Base-by-base conservation (phyloP, 108 stramenopile species). In the Tribonema minus region DNA sequence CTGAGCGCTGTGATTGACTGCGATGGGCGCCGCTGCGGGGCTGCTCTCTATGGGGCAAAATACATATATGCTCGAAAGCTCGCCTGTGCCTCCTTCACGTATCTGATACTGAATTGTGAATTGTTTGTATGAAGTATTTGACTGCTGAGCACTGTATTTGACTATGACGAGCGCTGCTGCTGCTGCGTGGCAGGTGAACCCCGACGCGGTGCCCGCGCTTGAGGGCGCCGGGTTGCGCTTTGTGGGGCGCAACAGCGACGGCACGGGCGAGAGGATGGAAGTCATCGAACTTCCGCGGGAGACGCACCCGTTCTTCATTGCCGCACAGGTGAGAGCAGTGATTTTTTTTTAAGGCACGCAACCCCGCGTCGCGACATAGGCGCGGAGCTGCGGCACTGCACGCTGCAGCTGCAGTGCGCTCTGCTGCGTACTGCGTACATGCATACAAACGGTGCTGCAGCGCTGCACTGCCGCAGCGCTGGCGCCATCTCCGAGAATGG, bases 131-230 rank as follows among this genome's bases (percentile, higher is more conserved):
- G n/a, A n/a, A n/a, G n/a, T n/a, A n/a, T n/a, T n/a, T n/a, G n/a
- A n/a, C n/a, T n/a, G n/a, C n/a, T n/a, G n/a, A n/a, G n/a, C n/a
- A n/a, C n/a, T n/a, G n/a, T n/a, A n/a, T n/a, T n/a, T n/a, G n/a
- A n/a, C n/a, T n/a, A n/a, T n/a, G n/a, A n/a, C n/a, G n/a, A n/a
- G n/a, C n/a, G n/a, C n/a, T n/a, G n/a, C n/a, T n/a, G n/a, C n/a
- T n/a, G n/a, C n/a, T n/a, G n/a, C n/a, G n/a, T n/a, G n/a, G n/a
- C 71, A 27, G 46, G 96, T 99, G 28, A 99, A 99, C 90, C 99
- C 99, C 32, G 90, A 91, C 0, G 83, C 84, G 64, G 95, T 97
- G 15, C 86, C 87, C 58, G 83, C 64, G 27, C 87, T 99, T 54
- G 91, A 97, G 81, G 71, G 90, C 5, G 90, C 88, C 6, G 99